Percentiles rank a stretch among this genome's conserved stretches.
phyloP scores from a whole-genome alignment of 1,284 basidiomycete genomes.

The Boletus sp. region DNA sequence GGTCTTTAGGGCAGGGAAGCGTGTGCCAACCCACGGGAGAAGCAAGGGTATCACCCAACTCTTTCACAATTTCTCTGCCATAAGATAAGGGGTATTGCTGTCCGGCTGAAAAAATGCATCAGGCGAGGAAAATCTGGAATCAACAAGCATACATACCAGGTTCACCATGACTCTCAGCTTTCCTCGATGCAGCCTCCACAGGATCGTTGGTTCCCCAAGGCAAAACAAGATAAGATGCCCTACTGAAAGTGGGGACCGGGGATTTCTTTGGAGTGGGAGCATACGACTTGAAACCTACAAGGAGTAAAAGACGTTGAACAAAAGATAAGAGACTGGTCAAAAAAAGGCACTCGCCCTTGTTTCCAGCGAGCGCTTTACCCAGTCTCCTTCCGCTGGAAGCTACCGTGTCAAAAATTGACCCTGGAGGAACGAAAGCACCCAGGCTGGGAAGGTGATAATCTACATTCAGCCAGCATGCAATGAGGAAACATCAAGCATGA shows the following conservation, averaged over 20 bases:
- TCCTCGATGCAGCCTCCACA: constrained; percentile 50
- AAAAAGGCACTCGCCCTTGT: constrained; percentile 11
- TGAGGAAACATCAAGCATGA: not conserved
- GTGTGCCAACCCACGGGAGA: constrained; percentile 90
- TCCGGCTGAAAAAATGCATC: constrained; percentile 4
- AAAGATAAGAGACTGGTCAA: too few species aligned
- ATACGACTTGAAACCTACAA: constrained; percentile 9
- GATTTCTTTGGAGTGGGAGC: constrained; percentile 30
- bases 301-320: too few species aligned
- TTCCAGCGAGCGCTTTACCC: constrained; percentile 15
- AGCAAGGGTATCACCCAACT: constrained; percentile 45
- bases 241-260: constrained; percentile 22
- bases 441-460: constrained; percentile 24
- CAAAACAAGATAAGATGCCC: constrained; percentile 68
- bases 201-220: constrained; percentile 77
- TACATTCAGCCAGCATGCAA: constrained; percentile 5
- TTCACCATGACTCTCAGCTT: constrained; percentile 30
- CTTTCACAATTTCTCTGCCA: constrained; percentile 21
- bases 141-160: constrained; percentile 10
- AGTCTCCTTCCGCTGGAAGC: constrained; percentile 14
- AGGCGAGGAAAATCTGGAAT: not conserved
- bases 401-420: constrained; percentile 19
- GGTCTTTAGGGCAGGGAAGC: constrained; percentile 58
- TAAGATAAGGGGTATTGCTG: constrained; percentile 18
- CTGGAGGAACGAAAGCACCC: constrained; percentile 24